Evolutionary conservation across 768 basidiomycete genomes (phyloP), one percentile per base, ranked within the genome.

Genomic region (Tricholoma saponaceum): DNA sequence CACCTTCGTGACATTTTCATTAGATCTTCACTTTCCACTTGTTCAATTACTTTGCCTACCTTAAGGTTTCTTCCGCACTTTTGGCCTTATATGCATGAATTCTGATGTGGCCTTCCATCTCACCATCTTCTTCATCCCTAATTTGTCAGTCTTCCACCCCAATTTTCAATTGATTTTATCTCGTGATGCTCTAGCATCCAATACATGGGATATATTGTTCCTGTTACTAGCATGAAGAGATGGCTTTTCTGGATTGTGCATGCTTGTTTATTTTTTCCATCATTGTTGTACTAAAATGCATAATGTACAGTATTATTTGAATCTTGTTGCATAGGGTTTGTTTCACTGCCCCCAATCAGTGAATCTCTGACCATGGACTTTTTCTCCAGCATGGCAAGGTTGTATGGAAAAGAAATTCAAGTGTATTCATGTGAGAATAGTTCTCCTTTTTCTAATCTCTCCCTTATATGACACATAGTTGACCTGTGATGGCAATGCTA

Each of bases 391-490:
- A 0, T 94, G 89, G 80, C 83, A 88, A 62, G 85, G 83, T 2
- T 75, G 81, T 35, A 89, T 95, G 85, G 85, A 89, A 70, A 95
- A 95, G 68, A 93, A 96, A 69, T 93, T 94, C 71, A 82, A 78
- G 76, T 82, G 83, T 16, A 83, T 85, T 33, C 69, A 79, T 18
- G 87, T 88, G 66, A 62, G 76, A 56, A 61, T n/a, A n/a, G 52
- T n/a, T 55, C 12, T 62, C 51, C n/a, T 26, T 33, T 57, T 35
- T 56, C 58, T 20, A 14, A 26, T 9, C 50, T 51, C 14, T 28
- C 23, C 6, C 55, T 20, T 33, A 57, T 58, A 55, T 58, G 44
- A 56, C 50, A 5, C 39, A 14, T 58, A 86, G 80, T 66, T 90
- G 46, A 74, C 72, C 9, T 92, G 90, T 63, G 84, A 87, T 63